Base-by-base conservation (phyloP, 176 grass and related monocot species). In the Triticum turgidum region DNA sequence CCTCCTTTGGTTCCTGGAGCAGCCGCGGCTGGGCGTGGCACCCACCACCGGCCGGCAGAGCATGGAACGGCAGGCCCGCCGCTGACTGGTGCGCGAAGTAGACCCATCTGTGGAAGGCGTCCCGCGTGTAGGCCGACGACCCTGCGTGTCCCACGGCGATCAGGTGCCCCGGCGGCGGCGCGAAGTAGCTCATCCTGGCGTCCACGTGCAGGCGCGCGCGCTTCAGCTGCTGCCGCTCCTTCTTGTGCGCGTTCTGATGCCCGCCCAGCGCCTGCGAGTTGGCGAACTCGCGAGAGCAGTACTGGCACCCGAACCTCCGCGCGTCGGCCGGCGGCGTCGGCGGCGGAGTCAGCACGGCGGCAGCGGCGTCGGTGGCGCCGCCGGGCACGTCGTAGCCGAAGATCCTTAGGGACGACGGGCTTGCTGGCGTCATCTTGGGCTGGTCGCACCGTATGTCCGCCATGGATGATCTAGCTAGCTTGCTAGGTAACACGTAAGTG, bases 201-300 rank as follows among this genome's bases (percentile, higher is more conserved):
- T 8, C 89, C 20, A 20, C 67, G 65, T 87, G 84, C 35, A 91
- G 54, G 17, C 89, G 79, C 12, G 94, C 92, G 68, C 90, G 92
- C 86, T 99, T 99, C 7, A 94, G 90, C 84, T 94, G 90, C 79
- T 99, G 97, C 72, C 97, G 85, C 92, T 99, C 97, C 89, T 97
- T 99, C 90, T 99, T 99, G 92, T 99, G 97, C 21, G 97, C 97
- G 94, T 99, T 99, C 94, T 99, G 97, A 80, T 99, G 97, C 14
- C 97, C 97, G n/a, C 97, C 97, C 17, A 99, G 83, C 65, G 97
- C 97, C 91, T 99, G 97, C 54, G 97, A 99, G 85, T 99, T 99
- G 63, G 97, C 97, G 80, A 99, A 99, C 94, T 97, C 94, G 78
- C 97, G 97, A 91, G 83, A 94, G 92, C 97, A 99, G 89, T 99